Evolutionary conservation across 2,329 filamentous ascomycete genomes (phyloP), one percentile per base, ranked within the genome.

Genomic region (Pseudogymnoascus sp.): DNA sequence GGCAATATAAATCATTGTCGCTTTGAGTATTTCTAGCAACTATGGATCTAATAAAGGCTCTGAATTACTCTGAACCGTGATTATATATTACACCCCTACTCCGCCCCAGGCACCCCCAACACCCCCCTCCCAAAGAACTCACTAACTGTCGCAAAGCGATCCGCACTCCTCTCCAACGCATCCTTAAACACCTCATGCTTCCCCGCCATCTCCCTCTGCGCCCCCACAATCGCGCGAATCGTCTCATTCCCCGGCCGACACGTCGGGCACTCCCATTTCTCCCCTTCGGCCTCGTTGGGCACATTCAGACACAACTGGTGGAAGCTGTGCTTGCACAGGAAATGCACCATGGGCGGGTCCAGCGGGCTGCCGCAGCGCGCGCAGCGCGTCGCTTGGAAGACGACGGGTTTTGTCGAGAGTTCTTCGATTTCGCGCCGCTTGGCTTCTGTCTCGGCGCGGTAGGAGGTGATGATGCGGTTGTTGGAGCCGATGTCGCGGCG

Each of bases 41-140:
- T n/a, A n/a, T n/a, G n/a, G n/a, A n/a, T n/a, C n/a, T n/a, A n/a
- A n/a, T n/a, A n/a, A n/a, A n/a, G n/a, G n/a, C n/a, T n/a, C n/a
- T n/a, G n/a, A n/a, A 33, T 33, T 33, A 33, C 31, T 33, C 31
- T n/a, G n/a, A n/a, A n/a, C n/a, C n/a, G n/a, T n/a, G n/a, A n/a
- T n/a, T n/a, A n/a, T n/a, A n/a, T n/a, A n/a, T n/a, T n/a, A n/a
- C n/a, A n/a, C n/a, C n/a, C n/a, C 59, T 64, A 64, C 14, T 64
- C 68, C 26, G 66, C 59, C 11, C 64, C 59, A 7, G 70, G 66
- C 46, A 72, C 80, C 26, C 81, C 84, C 92, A 98, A 96, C 3
- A 98, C 92, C 0, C 95, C 93, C 63, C 93, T 81, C 0, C 93
- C 93, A 80, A 96, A 98, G 85, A 95, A 99, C 72, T 96, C 91